Conservation (phyloP, 441 rosid genomes). For the Pelargonium citronellum region DNA sequence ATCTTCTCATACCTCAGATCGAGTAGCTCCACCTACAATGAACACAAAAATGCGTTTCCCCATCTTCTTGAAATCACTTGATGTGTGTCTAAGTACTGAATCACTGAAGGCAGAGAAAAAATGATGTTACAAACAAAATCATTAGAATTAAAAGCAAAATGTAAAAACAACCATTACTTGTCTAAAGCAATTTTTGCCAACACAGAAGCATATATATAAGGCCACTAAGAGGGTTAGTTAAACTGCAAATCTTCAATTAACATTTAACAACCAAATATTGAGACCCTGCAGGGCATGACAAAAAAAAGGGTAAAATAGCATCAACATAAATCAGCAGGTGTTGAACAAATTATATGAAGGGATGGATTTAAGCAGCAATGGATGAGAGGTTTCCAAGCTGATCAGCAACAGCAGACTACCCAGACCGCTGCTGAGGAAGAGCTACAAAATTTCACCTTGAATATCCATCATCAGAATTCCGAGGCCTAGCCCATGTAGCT, state of each 20-base stretch:
- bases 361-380: too few relatives aligned
- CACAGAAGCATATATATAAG: not conserved
- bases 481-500: conserved; percentile 89
- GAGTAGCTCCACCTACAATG: conserved; percentile 88
- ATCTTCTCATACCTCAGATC: conserved; percentile 73
- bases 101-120: conserved; percentile 40
- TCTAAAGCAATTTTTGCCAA: not conserved
- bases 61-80: conserved; percentile 85
- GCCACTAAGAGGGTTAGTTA: not conserved
- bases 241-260: not conserved
- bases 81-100: conserved; percentile 62
- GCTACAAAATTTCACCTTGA: conserved; percentile 49
- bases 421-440: conserved; percentile 11
- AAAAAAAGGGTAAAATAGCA: too few relatives aligned
- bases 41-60: conserved; percentile 86
- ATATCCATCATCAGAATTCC: conserved; percentile 85
- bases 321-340: too few relatives aligned
- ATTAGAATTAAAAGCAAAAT: not conserved
- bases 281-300: not conserved
- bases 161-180: not conserved
- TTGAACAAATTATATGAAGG: too few relatives aligned
- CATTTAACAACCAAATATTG: not conserved
- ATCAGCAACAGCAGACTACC: not conserved
- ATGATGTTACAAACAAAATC: not conserved
- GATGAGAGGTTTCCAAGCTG: not conserved